Percentiles rank a stretch among this genome's conserved stretches.
Evolutionary conservation across 2,329 filamentous ascomycete species (phyloP).

Genomic region (Pyrenochaeta sp.): DNA sequence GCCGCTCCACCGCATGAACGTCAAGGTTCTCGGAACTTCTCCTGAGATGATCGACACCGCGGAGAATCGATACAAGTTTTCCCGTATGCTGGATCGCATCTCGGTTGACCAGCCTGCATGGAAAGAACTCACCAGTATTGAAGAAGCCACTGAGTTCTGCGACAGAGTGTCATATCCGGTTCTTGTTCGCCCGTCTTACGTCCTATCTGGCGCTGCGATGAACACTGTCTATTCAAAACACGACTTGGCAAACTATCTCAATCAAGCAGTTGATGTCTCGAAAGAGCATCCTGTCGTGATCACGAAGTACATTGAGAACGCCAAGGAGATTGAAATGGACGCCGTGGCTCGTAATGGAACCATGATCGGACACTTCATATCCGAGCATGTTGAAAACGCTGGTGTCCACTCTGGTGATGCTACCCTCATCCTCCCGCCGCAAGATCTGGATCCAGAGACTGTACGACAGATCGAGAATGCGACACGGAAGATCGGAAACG

Average conservation of each 20-base stretch:
- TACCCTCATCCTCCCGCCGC: conserved; percentile 91
- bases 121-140: conserved; percentile 96
- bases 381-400: conserved; percentile 97
- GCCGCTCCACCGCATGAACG: conserved; percentile 84
- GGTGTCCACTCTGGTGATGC: conserved; percentile 98
- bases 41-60: conserved; percentile 99
- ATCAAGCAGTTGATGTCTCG: conserved; percentile 92
- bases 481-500: conserved; percentile 91
- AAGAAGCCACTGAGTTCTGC: conserved; percentile 89
- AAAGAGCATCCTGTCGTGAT: conserved; percentile 97
- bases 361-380: conserved; percentile 95
- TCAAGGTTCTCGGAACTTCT: conserved; percentile 93
- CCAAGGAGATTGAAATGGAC: conserved; percentile 99
- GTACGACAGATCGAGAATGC: conserved; percentile 92
- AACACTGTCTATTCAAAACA: conserved; percentile 98
- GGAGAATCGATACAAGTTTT: conserved; percentile 99
- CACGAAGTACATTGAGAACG: conserved; percentile 99
- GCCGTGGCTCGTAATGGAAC: conserved; percentile 90
- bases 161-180: conserved; percentile 90
- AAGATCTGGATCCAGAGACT: conserved; percentile 89
- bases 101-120: conserved; percentile 95
- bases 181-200: conserved; percentile 93
- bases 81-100: conserved; percentile 94
- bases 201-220: conserved; percentile 97
- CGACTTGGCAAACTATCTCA: conserved; percentile 86